phyloP scores from a whole-genome alignment of 805 yeast species.

The Clavispora vitiphila region DNA sequence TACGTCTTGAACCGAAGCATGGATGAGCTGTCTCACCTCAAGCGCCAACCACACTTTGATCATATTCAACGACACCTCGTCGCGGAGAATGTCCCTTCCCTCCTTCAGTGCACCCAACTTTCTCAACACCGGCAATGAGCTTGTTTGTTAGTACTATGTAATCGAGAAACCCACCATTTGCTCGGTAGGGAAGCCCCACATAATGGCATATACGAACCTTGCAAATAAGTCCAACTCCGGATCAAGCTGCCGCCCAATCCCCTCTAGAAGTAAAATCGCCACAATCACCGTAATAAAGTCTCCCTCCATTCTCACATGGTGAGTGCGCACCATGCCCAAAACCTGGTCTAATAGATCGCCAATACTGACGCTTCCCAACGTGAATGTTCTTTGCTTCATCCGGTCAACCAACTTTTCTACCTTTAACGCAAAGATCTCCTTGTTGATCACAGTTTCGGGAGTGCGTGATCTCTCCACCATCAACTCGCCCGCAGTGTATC shows the following conservation, averaged over 20 bases:
- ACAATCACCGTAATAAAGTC: constrained; percentile 95
- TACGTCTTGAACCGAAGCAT: constrained; percentile 76
- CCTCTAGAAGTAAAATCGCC: constrained; percentile 86
- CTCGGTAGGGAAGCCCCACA: constrained; percentile 40
- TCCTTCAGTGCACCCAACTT: constrained; percentile 69
- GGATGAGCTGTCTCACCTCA: constrained; percentile 82
- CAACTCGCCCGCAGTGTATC: constrained; percentile 88
- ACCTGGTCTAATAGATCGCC: constrained; percentile 88
- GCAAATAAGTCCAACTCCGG: constrained; percentile 92
- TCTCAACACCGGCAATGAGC: constrained; percentile 81
- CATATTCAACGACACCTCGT: constrained; percentile 69
- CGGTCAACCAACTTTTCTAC: constrained; percentile 78
- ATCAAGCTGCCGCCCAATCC: constrained; percentile 90
- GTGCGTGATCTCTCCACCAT: constrained; percentile 95
- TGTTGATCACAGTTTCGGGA: constrained; percentile 84
- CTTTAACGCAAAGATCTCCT: constrained; percentile 80
- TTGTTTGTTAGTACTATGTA: constrained; percentile 22
- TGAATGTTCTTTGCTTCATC: constrained; percentile 83
- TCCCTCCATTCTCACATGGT: constrained; percentile 97
- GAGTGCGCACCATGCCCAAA: constrained; percentile 83
- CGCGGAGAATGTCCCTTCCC: constrained; percentile 51
- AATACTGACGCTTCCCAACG: constrained; percentile 85
- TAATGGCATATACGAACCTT: constrained; percentile 69
- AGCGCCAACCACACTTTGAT: constrained; percentile 85
- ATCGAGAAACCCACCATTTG: constrained; percentile 12